phyloP scores from a whole-genome alignment of 169 alveolate species.

The Plasmodium sp. region DNA sequence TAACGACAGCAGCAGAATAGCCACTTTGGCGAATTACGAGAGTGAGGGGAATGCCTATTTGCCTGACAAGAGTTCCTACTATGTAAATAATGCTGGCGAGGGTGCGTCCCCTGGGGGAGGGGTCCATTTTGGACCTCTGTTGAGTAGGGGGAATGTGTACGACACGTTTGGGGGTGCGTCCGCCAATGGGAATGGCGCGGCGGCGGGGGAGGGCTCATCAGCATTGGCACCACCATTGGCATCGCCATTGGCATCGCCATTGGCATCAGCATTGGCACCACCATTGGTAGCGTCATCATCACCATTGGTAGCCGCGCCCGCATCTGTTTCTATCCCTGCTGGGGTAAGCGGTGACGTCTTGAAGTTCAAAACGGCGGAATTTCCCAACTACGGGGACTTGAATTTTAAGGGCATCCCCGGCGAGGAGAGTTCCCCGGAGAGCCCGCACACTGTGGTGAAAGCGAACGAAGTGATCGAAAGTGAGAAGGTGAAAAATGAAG shows the following conservation, averaged over 20 bases:
- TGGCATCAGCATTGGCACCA: too few species aligned
- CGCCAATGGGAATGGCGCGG: not conserved
- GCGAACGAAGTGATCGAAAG: not conserved
- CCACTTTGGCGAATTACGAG: not conserved
- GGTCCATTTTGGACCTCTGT: not conserved
- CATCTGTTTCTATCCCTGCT: not conserved
- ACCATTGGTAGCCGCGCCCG: not conserved
- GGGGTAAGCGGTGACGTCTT: not conserved
- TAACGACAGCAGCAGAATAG: slow-evolving; percentile 5
- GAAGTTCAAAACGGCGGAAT: slow-evolving; percentile 8
- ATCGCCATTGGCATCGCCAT: not conserved
- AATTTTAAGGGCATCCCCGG: not conserved
- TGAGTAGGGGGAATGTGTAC: not conserved
- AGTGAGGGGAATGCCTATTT: not conserved
- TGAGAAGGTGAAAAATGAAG: slow-evolving; percentile 9
- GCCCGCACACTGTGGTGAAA: not conserved
- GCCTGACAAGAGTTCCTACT: not conserved
- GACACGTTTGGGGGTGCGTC: not conserved
- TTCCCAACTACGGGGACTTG: not conserved
- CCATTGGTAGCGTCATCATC: not conserved
- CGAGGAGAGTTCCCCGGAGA: not conserved
- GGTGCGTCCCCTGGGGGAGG: not conserved
- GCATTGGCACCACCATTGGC: not conserved
- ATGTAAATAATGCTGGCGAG: not conserved
- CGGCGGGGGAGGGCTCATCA: not conserved